Base-by-base conservation (phyloP, 1,284 basidiomycete genomes). In the Earliella scabrosa region DNA sequence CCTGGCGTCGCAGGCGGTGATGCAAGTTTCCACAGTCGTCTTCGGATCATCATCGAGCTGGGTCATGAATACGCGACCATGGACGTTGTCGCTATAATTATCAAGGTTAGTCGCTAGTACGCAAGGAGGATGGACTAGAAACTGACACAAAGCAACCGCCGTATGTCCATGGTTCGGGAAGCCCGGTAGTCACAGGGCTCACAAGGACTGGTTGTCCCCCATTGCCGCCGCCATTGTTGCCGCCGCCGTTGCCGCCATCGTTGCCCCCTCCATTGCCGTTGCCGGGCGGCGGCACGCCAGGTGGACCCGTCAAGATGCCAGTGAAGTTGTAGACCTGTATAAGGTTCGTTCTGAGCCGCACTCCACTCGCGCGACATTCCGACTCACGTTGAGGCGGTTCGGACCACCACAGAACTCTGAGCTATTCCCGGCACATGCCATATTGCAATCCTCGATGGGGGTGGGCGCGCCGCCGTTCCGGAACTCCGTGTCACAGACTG, bases 341-440 rank as follows among this genome's bases (percentile, higher is more conserved):
- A 26, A 39, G 14, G 3, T 2, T 11, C 20, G 39, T 58, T 8
- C 55, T 27, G 14, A 36, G 13, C 18, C 7, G 24, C n/a, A 24
- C 16, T n/a, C 4, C 23, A 24, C 10, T 3, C 8, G 35, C 34
- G 29, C 6, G 20, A n/a, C 16, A 24, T 23, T 13, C 45, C 14
- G 18, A 49, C 65, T 59, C 23, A 70, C 67, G 45, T 74, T 74
- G 7, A 75, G 65, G 18, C 71, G 64, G 39, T 71, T 68, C 3
- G 88, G 81, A 29, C 88, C 90, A 39, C 90, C 88, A 63, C 90
- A 91, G 52, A 82, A 82, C 64, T 88, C 80, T 2, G 76, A 73
- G 45, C 73, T 73, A 59, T 87, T 84, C 5, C 86, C 87, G 2
- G 71, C 71, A 63, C 87, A 90, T 6, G 77, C 65, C 88, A 90